Base-by-base conservation (phyloP, 2,329 filamentous ascomycete genomes). In the Hypoxylon sp. region DNA sequence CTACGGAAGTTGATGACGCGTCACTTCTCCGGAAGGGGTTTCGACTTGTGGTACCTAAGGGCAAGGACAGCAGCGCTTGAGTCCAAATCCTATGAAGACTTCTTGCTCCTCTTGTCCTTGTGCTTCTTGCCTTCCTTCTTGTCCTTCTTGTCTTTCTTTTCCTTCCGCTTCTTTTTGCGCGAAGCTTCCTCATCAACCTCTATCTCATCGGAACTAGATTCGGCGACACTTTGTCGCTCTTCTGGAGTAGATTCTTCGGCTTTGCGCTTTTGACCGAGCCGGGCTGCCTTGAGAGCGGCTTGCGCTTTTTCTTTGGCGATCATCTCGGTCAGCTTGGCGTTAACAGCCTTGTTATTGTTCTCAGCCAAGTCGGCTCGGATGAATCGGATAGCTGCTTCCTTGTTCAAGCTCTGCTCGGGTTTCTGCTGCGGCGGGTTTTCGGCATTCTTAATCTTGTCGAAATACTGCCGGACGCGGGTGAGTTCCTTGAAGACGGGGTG, bases 401-500 rank as follows among this genome's bases (percentile, higher is more conserved):
- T 95, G 77, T 98, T 88, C 70, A 93, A 82, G 1, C 83, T 86
- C 67, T 81, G 77, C 46, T 80, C 83, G 33, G 86, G 85, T 75
- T 88, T 84, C 59, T 83, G 80, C 60, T 83, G 80, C 2, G 86
- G 85, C 0, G 88, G 87, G 6, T 84, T 86, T 80, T 98, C 94
- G 2, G 89, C 87, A 13, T 85, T 84, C 77, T 96, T 93, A 79
- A 98, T 95, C 83, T 98, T 99, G 66, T 88, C 89, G 81, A 97
- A 97, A 80, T 98, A 98, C 78, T 94, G 92, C 80, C 91, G 94
- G 60, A 98, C 91, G 63, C 96, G 90, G 65, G 89, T 91, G 70
- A 99, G 87, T 83, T 99, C 96, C 66, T 87, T 87, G 81, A 94
- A 96, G 66, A 99, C 89, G 30, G 93, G 88, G 78, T 98, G 95